phyloP scores from a whole-genome alignment of 108 stramenopile genomes.

The Cyclotella choctawhatcheeana region DNA sequence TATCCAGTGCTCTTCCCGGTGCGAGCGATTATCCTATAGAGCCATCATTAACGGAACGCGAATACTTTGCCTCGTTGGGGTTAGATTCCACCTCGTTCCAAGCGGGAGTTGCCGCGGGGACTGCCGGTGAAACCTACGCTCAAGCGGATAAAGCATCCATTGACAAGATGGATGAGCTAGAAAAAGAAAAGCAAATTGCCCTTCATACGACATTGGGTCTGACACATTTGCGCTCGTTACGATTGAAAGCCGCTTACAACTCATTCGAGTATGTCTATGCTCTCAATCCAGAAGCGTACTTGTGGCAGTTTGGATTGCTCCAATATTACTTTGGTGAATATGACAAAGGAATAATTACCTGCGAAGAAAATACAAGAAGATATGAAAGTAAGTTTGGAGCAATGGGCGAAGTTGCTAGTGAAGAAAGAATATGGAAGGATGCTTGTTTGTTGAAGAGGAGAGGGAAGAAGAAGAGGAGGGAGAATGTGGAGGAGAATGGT shows the following conservation, averaged over 20 bases:
- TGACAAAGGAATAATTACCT: slow-evolving; percentile 59
- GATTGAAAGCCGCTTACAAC: slow-evolving; percentile 56
- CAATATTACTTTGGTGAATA: slow-evolving; percentile 74
- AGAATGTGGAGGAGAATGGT: background rate
- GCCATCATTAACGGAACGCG: slow-evolving; percentile 67
- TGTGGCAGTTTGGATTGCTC: slow-evolving; percentile 83
- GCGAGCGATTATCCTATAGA: slow-evolving; percentile 67
- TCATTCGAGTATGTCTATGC: slow-evolving; percentile 70
- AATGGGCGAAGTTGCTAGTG: slow-evolving; percentile 61
- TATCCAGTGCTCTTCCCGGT: slow-evolving; percentile 73
- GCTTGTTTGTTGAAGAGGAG: slow-evolving; percentile 65
- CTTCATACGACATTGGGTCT: slow-evolving; percentile 65
- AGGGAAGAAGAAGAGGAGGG: slow-evolving; percentile 7
- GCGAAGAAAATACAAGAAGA: slow-evolving; percentile 57
- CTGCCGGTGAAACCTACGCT: background rate
- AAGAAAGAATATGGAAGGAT: slow-evolving; percentile 88
- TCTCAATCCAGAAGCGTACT: slow-evolving; percentile 74
- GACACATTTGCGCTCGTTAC: slow-evolving; percentile 61
- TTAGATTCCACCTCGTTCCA: slow-evolving; percentile 39
- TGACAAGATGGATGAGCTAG: slow-evolving; percentile 39
- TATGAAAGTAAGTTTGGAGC: slow-evolving; percentile 65
- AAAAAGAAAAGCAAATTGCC: slow-evolving; percentile 60
- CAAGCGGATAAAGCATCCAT: background rate
- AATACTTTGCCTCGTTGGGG: slow-evolving; percentile 53
- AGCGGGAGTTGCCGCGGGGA: slow-evolving; percentile 46